phyloP scores from a whole-genome alignment of 148 eudicot species.

The Spergularia bocconei region DNA sequence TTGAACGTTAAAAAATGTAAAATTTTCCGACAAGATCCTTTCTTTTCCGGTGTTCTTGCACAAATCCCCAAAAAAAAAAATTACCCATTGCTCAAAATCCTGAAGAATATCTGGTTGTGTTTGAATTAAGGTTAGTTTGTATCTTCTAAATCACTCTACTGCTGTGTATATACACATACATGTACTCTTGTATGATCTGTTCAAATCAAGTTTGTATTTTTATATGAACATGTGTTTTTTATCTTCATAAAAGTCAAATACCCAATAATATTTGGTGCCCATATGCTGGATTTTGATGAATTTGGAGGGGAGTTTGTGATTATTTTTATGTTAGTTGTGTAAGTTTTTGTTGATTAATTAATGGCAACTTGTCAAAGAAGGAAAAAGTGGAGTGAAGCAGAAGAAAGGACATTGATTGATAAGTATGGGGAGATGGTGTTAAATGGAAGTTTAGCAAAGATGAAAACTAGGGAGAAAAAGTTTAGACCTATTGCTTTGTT shows the following conservation, averaged over 20 bases:
- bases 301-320: too few relatives aligned
- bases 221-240: conserved; percentile 2
- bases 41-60: conserved; percentile 16
- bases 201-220: conserved; percentile 7
- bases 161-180: neutral
- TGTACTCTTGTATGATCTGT: conserved; percentile 16
- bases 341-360: neutral
- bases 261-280: conserved; percentile 1
- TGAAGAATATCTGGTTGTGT: conserved; percentile 7
- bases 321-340: too few relatives aligned
- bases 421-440: conserved; percentile 67
- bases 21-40: conserved; percentile 22
- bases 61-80: neutral
- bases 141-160: conserved; percentile 4
- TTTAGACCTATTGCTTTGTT: conserved; percentile 75
- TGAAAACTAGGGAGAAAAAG: conserved; percentile 93
- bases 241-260: neutral
- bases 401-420: conserved; percentile 78
- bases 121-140: conserved; percentile 19
- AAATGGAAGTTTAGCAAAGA: conserved; percentile 71
- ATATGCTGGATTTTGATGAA: neutral
- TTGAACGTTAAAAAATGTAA: conserved; percentile 10
- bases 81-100: neutral
- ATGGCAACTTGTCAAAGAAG: conserved; percentile 58
- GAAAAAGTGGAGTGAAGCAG: conserved; percentile 92